Evolutionary conservation across 1,284 basidiomycete species (phyloP).

Genomic region (Fomitopsis pinicola): DNA sequence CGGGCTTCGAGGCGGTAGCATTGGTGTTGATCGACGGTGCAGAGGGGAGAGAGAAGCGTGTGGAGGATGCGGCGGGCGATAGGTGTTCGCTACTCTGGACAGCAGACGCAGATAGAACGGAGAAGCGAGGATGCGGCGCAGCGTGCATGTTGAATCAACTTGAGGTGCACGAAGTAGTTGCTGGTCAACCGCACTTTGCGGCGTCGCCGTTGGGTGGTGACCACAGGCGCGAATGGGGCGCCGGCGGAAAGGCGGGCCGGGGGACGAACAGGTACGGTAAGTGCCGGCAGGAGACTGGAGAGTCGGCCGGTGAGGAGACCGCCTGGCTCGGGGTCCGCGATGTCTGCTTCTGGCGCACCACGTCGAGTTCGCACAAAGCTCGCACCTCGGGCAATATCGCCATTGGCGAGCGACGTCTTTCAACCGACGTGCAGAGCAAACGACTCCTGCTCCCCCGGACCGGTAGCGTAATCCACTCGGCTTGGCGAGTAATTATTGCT

Average conservation of each 20-base stretch:
- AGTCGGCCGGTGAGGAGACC: background rate
- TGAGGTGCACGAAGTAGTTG: background rate
- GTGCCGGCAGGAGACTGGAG: background rate
- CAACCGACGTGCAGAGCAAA: background rate
- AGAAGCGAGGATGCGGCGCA: conserved; percentile 57
- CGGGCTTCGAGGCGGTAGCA: conserved; percentile 33
- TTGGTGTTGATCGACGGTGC: conserved; percentile 45
- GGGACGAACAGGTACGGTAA: background rate
- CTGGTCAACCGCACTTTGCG: background rate
- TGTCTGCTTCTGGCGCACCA: background rate
- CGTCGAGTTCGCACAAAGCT: too few relatives aligned
- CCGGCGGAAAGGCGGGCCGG: background rate
- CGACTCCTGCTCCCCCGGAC: background rate
- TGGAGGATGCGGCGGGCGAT: conserved; percentile 56
- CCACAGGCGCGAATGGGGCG: background rate
- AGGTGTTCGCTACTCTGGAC: conserved; percentile 60
- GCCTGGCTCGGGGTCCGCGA: background rate
- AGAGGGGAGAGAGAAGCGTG: conserved; percentile 65
- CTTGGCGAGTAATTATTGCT: background rate
- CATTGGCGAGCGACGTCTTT: background rate
- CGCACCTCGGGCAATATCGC: background rate
- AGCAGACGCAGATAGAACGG: conserved; percentile 63
- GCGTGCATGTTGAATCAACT: background rate
- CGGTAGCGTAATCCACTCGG: background rate
- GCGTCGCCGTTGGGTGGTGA: background rate